These are phyloP conservation scores for Talaromyces pinophilus DNA, from an alignment of 2,329 filamentous ascomycete genomes.

Conservation along the genomic window DNA sequence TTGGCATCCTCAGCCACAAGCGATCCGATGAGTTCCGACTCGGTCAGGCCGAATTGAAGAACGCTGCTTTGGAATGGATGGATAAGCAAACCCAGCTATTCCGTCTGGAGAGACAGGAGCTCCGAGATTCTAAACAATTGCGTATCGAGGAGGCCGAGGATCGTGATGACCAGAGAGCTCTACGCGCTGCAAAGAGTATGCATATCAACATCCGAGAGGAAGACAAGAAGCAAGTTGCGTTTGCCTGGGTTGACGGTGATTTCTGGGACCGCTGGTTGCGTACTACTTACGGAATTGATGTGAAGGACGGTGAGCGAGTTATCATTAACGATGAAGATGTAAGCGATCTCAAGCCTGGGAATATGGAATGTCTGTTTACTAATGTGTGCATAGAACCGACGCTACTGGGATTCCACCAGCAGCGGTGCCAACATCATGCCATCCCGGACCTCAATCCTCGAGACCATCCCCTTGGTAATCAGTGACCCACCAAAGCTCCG, in stretches of 20 bases:
- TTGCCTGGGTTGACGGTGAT: constrained; percentile 94
- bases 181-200: constrained; percentile 85
- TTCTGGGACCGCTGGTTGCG: constrained; percentile 98
- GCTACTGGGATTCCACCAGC: constrained; percentile 91
- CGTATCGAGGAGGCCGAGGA: constrained; percentile 96
- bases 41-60: constrained; percentile 88
- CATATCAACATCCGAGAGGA: constrained; percentile 87
- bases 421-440: constrained; percentile 88
- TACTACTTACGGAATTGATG: constrained; percentile 90
- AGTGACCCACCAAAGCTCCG: constrained; percentile 50
- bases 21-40: constrained; percentile 75
- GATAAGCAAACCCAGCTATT: constrained; percentile 91
- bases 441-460: constrained; percentile 85
- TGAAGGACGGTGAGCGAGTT: constrained; percentile 81
- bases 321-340: constrained; percentile 98
- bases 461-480: constrained; percentile 64
- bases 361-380: neutral
- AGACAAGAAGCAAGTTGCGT: constrained; percentile 83
- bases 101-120: constrained; percentile 87
- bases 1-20: constrained; percentile 81
- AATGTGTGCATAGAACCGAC: constrained; percentile 68
- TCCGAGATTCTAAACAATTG: constrained; percentile 90
- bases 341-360: constrained; percentile 48
- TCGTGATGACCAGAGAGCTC: constrained; percentile 81
- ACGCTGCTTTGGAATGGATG: constrained; percentile 95